Percentiles rank a stretch among this genome's conserved stretches.
These are phyloP conservation scores for Roridomyces roridus DNA, from an alignment of 768 basidiomycete genomes.

Conservation along the genomic window DNA sequence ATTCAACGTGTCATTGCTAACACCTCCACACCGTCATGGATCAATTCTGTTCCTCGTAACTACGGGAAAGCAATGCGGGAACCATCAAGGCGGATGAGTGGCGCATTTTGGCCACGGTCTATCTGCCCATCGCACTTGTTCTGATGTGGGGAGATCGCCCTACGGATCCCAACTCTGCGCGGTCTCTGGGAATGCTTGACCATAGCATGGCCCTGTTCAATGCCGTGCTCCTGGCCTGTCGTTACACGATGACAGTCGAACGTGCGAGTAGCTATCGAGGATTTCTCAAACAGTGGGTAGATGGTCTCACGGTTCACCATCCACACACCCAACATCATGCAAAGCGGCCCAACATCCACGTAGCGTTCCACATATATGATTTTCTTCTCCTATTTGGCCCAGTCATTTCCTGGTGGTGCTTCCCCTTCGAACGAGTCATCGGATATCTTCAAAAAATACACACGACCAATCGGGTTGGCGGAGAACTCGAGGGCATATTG, in stretches of 20 bases:
- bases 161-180: conserved; percentile 3
- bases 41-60: conserved; percentile 27
- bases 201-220: conserved; percentile 36
- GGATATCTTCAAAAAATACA: conserved; percentile 40
- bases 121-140: conserved; percentile 34
- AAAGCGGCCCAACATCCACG: conserved; percentile 33
- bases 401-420: conserved; percentile 45
- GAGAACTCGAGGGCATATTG: conserved; percentile 20
- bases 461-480: conserved; percentile 37
- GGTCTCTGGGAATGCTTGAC: conserved; percentile 27
- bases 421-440: conserved; percentile 45
- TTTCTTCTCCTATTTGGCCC: conserved; percentile 44
- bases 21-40: conserved; percentile 18
- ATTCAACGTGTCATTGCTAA: conserved; percentile 17
- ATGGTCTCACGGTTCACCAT: conserved; percentile 29
- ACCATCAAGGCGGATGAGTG: conserved; percentile 39
- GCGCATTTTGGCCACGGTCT: conserved; percentile 25
- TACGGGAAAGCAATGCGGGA: conserved; percentile 30
- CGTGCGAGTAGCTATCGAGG: conserved; percentile 20
- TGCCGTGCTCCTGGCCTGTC: conserved; percentile 29
- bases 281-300: conserved; percentile 32
- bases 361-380: conserved; percentile 41
- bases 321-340: conserved; percentile 29
- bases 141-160: conserved; percentile 28
- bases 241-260: conserved; percentile 21